Conservation (phyloP, 2,329 filamentous ascomycete genomes). For the Neonectria ditissima region DNA sequence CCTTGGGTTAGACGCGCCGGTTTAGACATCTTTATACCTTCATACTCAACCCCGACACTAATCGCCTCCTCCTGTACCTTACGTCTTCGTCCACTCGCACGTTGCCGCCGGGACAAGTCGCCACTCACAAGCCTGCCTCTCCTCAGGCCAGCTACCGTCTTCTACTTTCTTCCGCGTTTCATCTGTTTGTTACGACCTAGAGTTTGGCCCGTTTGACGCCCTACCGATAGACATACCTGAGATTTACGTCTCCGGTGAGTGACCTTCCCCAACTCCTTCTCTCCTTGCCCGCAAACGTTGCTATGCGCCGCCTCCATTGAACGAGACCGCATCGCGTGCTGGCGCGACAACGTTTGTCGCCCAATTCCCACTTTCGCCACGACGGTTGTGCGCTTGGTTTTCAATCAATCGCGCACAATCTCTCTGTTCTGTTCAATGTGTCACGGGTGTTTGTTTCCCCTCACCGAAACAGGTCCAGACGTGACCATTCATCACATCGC, state of each 20-base stretch:
- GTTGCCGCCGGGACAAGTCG: conserved; percentile 36
- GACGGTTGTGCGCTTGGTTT: conserved; percentile 22
- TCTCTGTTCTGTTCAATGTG: conserved; percentile 18
- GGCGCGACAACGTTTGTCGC: conserved; percentile 20
- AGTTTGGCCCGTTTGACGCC: conserved; percentile 45
- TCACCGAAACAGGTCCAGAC: conserved; percentile 22
- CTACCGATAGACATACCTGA: conserved; percentile 46
- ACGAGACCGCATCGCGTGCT: conserved; percentile 8
- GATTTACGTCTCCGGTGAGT: conserved; percentile 44
- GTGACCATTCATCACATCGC: conserved; percentile 28
- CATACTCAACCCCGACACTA: conserved; percentile 38
- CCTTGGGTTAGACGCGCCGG: conserved; percentile 55
- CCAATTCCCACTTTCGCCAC: conserved; percentile 14
- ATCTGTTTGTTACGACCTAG: conserved; percentile 45
- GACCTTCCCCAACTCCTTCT: conserved; percentile 16
- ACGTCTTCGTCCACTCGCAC: conserved; percentile 38
- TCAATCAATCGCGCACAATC: conserved; percentile 21
- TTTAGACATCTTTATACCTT: conserved; percentile 51
- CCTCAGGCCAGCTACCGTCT: conserved; percentile 28
- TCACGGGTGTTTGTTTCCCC: conserved; percentile 33
- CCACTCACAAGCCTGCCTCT: conserved; percentile 38
- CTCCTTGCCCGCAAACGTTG: conserved; percentile 5
- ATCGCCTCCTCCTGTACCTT: conserved; percentile 40
- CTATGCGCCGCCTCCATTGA: conserved; percentile 6
- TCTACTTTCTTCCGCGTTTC: conserved; percentile 36